These are phyloP conservation scores for Sphagnum tenellum DNA, from an alignment of 225 moss, liverwort and hornwort genomes.

Conservation along the genomic window DNA sequence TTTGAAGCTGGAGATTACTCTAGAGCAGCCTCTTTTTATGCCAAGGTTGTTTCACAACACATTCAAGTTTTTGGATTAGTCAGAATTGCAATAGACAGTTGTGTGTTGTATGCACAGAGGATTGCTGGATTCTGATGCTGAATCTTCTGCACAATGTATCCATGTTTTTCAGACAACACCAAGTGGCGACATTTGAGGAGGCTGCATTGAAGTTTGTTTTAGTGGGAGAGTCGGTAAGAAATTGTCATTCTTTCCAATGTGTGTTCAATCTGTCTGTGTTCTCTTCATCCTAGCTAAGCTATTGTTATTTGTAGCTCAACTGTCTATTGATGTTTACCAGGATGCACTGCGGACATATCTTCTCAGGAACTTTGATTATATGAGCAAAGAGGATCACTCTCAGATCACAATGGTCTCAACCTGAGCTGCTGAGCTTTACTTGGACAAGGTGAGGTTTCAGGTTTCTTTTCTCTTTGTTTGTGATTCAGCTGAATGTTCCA, in stretches of 20 bases:
- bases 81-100: too few relatives aligned
- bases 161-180: conserved; percentile 49
- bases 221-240: conserved; percentile 64
- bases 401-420: conserved; percentile 96
- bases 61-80: too few relatives aligned
- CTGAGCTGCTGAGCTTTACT: conserved; percentile 88
- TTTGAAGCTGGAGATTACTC: conserved; percentile 71
- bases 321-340: conserved; percentile 19
- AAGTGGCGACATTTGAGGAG: conserved; percentile 82
- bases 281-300: not conserved
- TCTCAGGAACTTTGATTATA: conserved; percentile 67
- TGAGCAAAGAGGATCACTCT: conserved; percentile 82
- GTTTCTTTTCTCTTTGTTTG: too few relatives aligned
- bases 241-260: too few relatives aligned
- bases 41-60: conserved; percentile 34
- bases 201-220: conserved; percentile 88
- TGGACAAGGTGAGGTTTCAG: conserved; percentile 59
- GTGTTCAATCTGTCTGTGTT: too few relatives aligned
- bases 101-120: too few relatives aligned
- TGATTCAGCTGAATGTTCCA: not conserved
- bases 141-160: not conserved
- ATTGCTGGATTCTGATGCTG: too few relatives aligned
- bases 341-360: conserved; percentile 82
- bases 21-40: conserved; percentile 87
- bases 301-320: not conserved